Percentiles rank a stretch among this genome's conserved stretches.
phyloP scores from a whole-genome alignment of 176 grass and related monocot genomes.

The Avena sativa region DNA sequence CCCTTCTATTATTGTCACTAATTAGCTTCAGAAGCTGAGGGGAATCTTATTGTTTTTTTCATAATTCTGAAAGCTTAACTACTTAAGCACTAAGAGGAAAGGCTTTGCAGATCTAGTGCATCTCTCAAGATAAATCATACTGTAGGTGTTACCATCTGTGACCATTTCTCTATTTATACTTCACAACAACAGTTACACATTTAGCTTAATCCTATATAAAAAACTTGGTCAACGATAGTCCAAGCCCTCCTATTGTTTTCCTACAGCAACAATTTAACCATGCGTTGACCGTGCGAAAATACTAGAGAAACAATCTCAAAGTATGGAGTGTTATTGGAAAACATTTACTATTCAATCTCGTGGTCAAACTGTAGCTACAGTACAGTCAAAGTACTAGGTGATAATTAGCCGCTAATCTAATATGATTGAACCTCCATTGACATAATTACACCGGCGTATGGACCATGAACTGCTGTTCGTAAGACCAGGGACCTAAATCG shows the following conservation, averaged over 20 bases:
- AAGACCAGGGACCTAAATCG: slow-evolving; percentile 11
- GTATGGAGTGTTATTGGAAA: not conserved
- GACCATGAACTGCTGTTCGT: not conserved
- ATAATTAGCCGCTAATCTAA: not conserved
- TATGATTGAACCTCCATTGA: not conserved
- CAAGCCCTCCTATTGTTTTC: not conserved
- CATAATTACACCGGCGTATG: not conserved
- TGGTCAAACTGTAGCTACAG: not conserved
- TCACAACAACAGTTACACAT: not conserved
- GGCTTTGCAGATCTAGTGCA: not conserved
- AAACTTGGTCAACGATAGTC: not conserved
- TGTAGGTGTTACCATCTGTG: not conserved
- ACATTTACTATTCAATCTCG: not conserved
- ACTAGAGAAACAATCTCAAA: not conserved
- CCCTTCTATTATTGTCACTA: not conserved
- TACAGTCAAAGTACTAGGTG: not conserved
- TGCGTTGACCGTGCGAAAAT: not conserved
- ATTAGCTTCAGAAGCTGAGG: not conserved
- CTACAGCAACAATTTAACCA: not conserved
- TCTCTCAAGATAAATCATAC: not conserved
- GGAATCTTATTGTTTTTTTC: not conserved
- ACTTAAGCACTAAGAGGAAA: not conserved
- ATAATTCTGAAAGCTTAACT: not conserved
- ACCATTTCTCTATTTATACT: not conserved
- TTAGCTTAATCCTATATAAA: not conserved